Conservation (phyloP, 345 rosid species). For the Ceriops decandra region DNA sequence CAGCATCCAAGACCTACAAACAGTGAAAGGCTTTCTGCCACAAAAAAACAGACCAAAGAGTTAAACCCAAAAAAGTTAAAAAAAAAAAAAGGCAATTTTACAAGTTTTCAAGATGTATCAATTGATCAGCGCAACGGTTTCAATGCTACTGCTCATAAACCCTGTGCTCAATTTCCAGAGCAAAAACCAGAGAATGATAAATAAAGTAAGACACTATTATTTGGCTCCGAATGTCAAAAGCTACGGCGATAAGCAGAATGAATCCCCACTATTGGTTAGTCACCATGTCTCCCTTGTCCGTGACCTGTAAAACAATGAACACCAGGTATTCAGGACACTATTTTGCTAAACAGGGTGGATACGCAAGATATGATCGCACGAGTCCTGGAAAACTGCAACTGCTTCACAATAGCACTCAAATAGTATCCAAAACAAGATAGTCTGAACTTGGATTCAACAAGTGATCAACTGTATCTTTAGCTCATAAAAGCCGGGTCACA, state of each 20-base stretch:
- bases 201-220: conserved; percentile 28
- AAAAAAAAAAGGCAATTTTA: conserved; percentile 28
- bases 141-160: conserved; percentile 34
- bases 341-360: background rate
- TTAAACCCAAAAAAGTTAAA: no score
- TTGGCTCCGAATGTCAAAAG: conserved; percentile 34
- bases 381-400: background rate
- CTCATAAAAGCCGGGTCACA: no score
- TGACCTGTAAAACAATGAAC: conserved; percentile 35
- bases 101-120: conserved; percentile 29
- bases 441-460: no score
- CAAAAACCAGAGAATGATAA: conserved; percentile 25
- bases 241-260: conserved; percentile 9
- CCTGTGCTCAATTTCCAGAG: conserved; percentile 41
- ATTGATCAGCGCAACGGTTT: conserved; percentile 25
- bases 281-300: conserved; percentile 65
- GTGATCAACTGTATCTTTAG: no score
- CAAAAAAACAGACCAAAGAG: conserved; percentile 13
- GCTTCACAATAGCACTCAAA: no score
- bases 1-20: conserved; percentile 28
- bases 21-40: conserved; percentile 23
- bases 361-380: no score
- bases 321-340: background rate
- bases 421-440: no score
- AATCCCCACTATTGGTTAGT: conserved; percentile 28